Percentiles rank a stretch among this genome's conserved stretches.
phyloP scores from a whole-genome alignment of 441 rosid species.

The Pelargonium cotyledonis region DNA sequence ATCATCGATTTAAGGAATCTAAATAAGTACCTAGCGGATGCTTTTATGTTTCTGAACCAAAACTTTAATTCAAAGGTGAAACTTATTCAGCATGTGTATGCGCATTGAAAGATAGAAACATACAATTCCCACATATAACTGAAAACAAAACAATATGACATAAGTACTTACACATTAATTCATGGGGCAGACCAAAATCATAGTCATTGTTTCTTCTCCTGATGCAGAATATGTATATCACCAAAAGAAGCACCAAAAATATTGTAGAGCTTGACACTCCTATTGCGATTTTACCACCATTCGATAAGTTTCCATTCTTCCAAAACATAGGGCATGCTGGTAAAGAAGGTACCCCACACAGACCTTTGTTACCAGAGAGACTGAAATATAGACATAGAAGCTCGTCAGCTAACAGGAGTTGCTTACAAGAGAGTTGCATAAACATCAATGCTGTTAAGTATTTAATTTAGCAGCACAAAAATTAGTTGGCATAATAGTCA shows the following conservation, averaged over 20 bases:
- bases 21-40: too few relatives aligned
- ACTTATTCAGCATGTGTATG: neutral
- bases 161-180: slow-evolving; percentile 62
- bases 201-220: slow-evolving; percentile 70
- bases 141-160: neutral
- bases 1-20: too few relatives aligned
- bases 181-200: slow-evolving; percentile 87
- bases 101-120: neutral
- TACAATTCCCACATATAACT: neutral
- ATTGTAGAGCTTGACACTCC: slow-evolving; percentile 49
- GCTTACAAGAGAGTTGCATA: too few relatives aligned
- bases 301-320: slow-evolving; percentile 77
- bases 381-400: slow-evolving; percentile 34
- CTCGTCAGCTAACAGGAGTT: neutral
- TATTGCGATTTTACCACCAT: slow-evolving; percentile 71
- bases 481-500: too few relatives aligned
- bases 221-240: slow-evolving; percentile 54
- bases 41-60: too few relatives aligned
- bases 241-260: slow-evolving; percentile 36
- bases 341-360: slow-evolving; percentile 81
- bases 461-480: too few relatives aligned
- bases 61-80: neutral
- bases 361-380: slow-evolving; percentile 86
- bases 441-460: too few relatives aligned
- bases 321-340: slow-evolving; percentile 71